These are phyloP conservation scores for Dioscorea alata DNA, from an alignment of 106 monocot genomes.

Conservation along the genomic window DNA sequence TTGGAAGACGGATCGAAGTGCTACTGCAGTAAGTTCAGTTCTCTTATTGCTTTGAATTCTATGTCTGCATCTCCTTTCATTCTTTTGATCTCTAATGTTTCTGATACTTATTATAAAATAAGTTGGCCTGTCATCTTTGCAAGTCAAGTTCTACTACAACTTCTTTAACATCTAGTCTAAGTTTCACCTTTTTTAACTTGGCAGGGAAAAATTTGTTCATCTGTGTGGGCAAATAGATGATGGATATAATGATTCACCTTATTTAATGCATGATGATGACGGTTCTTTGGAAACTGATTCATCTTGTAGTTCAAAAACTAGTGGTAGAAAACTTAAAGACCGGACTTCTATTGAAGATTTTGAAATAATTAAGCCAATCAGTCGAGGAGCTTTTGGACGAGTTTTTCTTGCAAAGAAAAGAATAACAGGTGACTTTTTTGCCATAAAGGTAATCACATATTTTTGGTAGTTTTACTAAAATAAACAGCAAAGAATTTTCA, in stretches of 20 bases:
- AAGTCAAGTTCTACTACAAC: too few relatives aligned
- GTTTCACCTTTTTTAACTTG: slow-evolving; percentile 1
- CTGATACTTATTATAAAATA: too few relatives aligned
- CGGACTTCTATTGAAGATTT: slow-evolving; percentile 98
- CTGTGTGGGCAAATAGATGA: slow-evolving; percentile 82
- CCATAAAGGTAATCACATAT: slow-evolving; percentile 71
- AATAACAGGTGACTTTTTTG: slow-evolving; percentile 93
- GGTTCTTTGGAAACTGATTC: slow-evolving; percentile 29
- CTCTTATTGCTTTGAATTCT: background rate
- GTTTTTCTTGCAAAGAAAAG: slow-evolving; percentile 99
- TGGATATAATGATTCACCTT: slow-evolving; percentile 34
- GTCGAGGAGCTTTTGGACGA: slow-evolving; percentile 97
- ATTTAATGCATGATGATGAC: slow-evolving; percentile 43
- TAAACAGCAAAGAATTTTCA: too few relatives aligned
- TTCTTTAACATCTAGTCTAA: too few relatives aligned
- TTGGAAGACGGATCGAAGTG: slow-evolving; percentile 82
- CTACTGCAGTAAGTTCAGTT: slow-evolving; percentile 68
- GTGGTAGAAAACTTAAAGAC: slow-evolving; percentile 65
- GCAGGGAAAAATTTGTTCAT: slow-evolving; percentile 91
- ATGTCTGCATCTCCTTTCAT: too few relatives aligned
- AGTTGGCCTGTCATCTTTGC: too few relatives aligned
- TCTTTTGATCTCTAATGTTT: too few relatives aligned
- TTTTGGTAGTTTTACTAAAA: too few relatives aligned
- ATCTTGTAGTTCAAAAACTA: slow-evolving; percentile 31
- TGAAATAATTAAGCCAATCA: slow-evolving; percentile 99